Base-by-base conservation (phyloP, 176 grass and related monocot genomes). In the Musa itinerans region DNA sequence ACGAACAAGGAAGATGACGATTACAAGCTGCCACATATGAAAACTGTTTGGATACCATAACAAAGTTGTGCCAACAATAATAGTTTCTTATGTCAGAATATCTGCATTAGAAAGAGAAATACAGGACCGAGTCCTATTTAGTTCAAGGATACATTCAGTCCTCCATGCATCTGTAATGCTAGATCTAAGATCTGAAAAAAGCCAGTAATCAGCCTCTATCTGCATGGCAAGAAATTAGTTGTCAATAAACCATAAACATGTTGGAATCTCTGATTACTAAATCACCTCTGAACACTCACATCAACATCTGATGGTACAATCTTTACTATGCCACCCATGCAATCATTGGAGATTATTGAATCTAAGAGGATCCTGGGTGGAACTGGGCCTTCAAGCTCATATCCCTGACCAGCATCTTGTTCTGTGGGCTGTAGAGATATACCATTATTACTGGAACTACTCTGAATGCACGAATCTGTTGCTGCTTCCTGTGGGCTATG, bases 181-280 rank as follows among this genome's bases (percentile, higher is more conserved):
- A 29, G 59, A 82, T 8, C 79, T 77, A 57, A 67, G 7, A 15
- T 87, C 88, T 69, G 94, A 91, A 70, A 81, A 50, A 27, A 97
- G 64, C 94, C 94, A 97, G 83, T 97, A 97, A 87, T 97, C 94
- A 51, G 90, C 86, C 12, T 83, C 84, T 71, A 69, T 75, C 94
- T 97, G 90, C 77, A 91, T 71, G 82, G 58, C 16, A 81, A 83
- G 2, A 79, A 77, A 58, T 43, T 29, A 59, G n/a, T 68, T 8
- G 80, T 49, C 63, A 73, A 9, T 74, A 56, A 26, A 17, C 21
- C 65, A 19, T 73, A 53, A 27, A 17, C 25, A 8, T 27, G 12
- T 29, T 27, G 20, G 24, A 22, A 75, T 50, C 4, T 34, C 7
- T 54, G 25, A 48, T 13, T 50, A 43, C 9, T 54, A 54, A 34